These are phyloP conservation scores for Atkinsonella texensis DNA, from an alignment of 2,329 filamentous ascomycete genomes.

Conservation along the genomic window DNA sequence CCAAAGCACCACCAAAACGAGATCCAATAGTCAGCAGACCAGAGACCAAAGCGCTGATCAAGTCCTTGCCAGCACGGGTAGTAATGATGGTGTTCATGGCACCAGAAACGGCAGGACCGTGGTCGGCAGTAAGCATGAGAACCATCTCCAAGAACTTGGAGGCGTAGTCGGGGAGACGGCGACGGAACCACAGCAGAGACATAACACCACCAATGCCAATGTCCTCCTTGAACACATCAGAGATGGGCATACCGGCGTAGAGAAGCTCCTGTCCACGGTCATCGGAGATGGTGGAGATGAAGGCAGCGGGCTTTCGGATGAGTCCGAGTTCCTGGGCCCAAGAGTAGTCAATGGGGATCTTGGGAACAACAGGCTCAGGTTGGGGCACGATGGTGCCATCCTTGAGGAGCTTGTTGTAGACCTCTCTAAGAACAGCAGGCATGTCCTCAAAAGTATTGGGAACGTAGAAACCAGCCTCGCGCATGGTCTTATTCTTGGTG, in stretches of 20 bases:
- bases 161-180: slow-evolving; percentile 87
- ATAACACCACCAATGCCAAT: slow-evolving; percentile 99
- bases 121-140: slow-evolving; percentile 98
- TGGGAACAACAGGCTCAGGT: slow-evolving; percentile 83
- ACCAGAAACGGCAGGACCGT: slow-evolving; percentile 97
- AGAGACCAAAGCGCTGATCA: slow-evolving; percentile 88
- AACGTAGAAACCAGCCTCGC: slow-evolving; percentile 85
- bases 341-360: slow-evolving; percentile 99
- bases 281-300: slow-evolving; percentile 99
- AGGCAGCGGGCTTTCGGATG: slow-evolving; percentile 97
- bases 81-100: slow-evolving; percentile 99
- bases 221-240: slow-evolving; percentile 98
- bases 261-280: slow-evolving; percentile 98
- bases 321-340: slow-evolving; percentile 99
- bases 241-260: slow-evolving; percentile 98
- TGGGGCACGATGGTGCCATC: slow-evolving; percentile 75
- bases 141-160: slow-evolving; percentile 99
- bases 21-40: slow-evolving; percentile 98
- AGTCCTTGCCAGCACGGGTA: slow-evolving; percentile 95
- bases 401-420: slow-evolving; percentile 83
- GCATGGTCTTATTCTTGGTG: slow-evolving; percentile 95
- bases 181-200: slow-evolving; percentile 99
- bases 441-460: slow-evolving; percentile 96
- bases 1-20: slow-evolving; percentile 94
- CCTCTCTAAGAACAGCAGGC: slow-evolving; percentile 59